Conservation (phyloP, 805 yeast species). For the Barnettozyma sucrosica region DNA sequence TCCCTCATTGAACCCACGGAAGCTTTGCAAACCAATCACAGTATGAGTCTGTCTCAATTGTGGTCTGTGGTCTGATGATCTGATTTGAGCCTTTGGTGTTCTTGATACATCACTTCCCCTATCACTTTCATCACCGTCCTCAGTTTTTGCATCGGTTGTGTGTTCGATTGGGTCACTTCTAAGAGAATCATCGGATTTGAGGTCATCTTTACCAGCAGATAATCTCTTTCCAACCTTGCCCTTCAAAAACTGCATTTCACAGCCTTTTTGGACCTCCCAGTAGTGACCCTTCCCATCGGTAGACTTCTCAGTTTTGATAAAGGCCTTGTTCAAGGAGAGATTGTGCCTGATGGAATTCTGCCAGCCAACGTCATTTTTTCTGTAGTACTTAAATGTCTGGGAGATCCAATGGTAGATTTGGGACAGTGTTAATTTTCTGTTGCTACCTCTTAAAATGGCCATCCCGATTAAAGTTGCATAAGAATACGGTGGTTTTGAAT, state of each 20-base stretch:
- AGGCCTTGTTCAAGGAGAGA: slow-evolving; percentile 87
- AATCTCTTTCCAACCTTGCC: slow-evolving; percentile 43
- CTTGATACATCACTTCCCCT: slow-evolving; percentile 13
- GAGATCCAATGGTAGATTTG: slow-evolving; percentile 93
- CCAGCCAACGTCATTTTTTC: slow-evolving; percentile 89
- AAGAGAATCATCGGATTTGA: slow-evolving; percentile 1
- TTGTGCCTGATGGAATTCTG: slow-evolving; percentile 96
- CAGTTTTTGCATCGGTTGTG: slow-evolving; percentile 3
- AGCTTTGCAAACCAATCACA: slow-evolving; percentile 25
- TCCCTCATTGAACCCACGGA: slow-evolving; percentile 8
- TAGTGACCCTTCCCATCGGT: slow-evolving; percentile 83
- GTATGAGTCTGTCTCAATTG: slow-evolving; percentile 24
- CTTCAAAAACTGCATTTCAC: slow-evolving; percentile 73
- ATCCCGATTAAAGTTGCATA: slow-evolving; percentile 91
- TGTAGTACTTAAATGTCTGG: slow-evolving; percentile 75
- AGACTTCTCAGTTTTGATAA: slow-evolving; percentile 84
- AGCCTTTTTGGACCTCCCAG: slow-evolving; percentile 86
- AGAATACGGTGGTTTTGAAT: slow-evolving; percentile 81
- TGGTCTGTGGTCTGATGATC: slow-evolving; percentile 12
- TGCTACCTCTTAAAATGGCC: slow-evolving; percentile 81
- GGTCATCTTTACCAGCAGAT: slow-evolving; percentile 5
- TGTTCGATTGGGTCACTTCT: slow-evolving; percentile 6
- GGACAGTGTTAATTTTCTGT: slow-evolving; percentile 63
- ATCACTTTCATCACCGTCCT: slow-evolving; percentile 12
- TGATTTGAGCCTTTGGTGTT: slow-evolving; percentile 23